phyloP scores from a whole-genome alignment of 1,139 yeast species.

The Candida tetrigidarum region DNA sequence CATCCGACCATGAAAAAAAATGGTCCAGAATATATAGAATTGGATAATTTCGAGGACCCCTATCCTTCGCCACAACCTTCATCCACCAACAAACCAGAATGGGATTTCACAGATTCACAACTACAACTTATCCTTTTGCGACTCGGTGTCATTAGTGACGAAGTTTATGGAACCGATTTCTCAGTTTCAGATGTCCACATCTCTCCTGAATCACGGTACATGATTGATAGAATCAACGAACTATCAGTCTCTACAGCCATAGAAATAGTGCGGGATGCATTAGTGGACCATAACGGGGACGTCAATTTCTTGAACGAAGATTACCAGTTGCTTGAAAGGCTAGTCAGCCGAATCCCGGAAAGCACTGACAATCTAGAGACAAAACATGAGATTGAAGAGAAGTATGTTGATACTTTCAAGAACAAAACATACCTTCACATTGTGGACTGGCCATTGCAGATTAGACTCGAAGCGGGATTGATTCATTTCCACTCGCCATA shows the following conservation, averaged over 20 bases:
- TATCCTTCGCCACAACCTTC: neutral
- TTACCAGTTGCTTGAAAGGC: constrained; percentile 35
- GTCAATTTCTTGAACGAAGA: constrained; percentile 45
- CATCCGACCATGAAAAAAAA: neutral
- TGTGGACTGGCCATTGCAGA: constrained; percentile 40
- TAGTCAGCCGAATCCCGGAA: constrained; percentile 29
- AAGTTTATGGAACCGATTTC: constrained; percentile 21
- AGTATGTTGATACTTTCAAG: constrained; percentile 19
- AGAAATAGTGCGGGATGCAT: constrained; percentile 37
- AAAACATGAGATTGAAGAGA: constrained; percentile 17
- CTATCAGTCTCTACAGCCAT: constrained; percentile 31
- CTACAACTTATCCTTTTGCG: constrained; percentile 32
- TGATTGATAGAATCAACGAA: constrained; percentile 33
- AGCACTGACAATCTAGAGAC: constrained; percentile 16
- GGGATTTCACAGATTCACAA: constrained; percentile 25
- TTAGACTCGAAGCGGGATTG: constrained; percentile 43
- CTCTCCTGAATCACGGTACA: constrained; percentile 28
- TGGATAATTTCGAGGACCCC: constrained; percentile 1
- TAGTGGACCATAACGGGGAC: constrained; percentile 46
- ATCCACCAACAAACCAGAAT: constrained; percentile 2
- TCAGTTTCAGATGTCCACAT: constrained; percentile 21
- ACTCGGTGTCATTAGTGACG: constrained; percentile 36
- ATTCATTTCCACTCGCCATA: constrained; percentile 51
- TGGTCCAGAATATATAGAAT: constrained; percentile 14
- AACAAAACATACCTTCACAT: constrained; percentile 34